Percentiles rank a stretch among this genome's conserved stretches.
Evolutionary conservation across 202 grass and related monocot genomes (phyloP).

Genomic region (Schoenoplectus triqueter): DNA sequence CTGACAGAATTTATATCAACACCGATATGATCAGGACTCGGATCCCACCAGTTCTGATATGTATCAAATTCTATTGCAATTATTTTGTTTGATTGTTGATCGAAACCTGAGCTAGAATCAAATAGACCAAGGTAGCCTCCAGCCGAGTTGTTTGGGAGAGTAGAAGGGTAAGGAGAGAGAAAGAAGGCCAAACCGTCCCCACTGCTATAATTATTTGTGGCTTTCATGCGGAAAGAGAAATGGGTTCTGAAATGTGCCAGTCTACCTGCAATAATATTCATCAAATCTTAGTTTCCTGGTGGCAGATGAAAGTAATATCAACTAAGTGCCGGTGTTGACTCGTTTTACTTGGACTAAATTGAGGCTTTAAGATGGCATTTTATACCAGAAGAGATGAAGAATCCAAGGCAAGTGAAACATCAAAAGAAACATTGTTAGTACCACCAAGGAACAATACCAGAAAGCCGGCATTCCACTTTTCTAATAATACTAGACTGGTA

Average conservation of each 20-base stretch:
- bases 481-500: background rate
- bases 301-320: background rate
- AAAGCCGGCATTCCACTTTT: background rate
- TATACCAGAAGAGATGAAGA: background rate
- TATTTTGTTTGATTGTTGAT: conserved; percentile 19
- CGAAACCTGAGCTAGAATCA: conserved; percentile 46
- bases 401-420: background rate
- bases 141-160: conserved; percentile 50
- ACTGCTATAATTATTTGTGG: conserved; percentile 39
- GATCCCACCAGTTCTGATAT: conserved; percentile 58
- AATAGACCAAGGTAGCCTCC: conserved; percentile 69
- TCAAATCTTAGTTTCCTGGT: background rate
- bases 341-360: background rate
- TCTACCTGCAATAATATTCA: conserved; percentile 43
- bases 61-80: conserved; percentile 79
- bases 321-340: no score
- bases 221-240: conserved; percentile 67
- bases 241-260: conserved; percentile 56
- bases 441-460: background rate
- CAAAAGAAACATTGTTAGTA: background rate
- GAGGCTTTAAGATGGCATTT: background rate
- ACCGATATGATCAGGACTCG: conserved; percentile 58
- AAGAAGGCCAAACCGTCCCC: conserved; percentile 83
- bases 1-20: conserved; percentile 57
- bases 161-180: conserved; percentile 67